Evolutionary conservation across 129 eudicot species (phyloP), one percentile per base, ranked within the genome.

Genomic region (Flaveria bidentis): DNA sequence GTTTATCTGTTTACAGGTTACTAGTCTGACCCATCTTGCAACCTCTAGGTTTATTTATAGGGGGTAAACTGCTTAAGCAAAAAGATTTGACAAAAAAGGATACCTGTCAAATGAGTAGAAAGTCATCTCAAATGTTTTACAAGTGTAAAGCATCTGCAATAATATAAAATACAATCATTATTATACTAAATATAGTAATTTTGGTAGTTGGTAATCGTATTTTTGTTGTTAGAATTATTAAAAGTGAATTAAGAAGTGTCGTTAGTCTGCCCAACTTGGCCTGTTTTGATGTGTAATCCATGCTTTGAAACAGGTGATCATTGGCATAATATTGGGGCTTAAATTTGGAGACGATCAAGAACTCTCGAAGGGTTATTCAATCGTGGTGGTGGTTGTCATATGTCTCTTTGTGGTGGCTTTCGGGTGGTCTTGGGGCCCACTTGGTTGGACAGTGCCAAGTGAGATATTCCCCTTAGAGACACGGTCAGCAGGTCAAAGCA

Each of bases 401-500:
- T 94, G 98, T 84, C 90, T 94, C 58, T 94, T 88, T n/a, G 98
- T 94, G 25, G 87, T 84, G 3, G 98, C 96, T 0, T 94, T 94
- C 80, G 98, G 96, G 51, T 88, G 96, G 96, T 94, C 97, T 1
- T 94, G 98, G 98, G 98, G 98, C 47, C 93, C 97, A 5, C 88
- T 94, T 4, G 98, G 98, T 15, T 94, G 98, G 98, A 88, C 96
- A 0, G 96, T 94, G 65, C 98, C 98, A 15, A 91, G 98, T 55
- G 98, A 94, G 80, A 91, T 94, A 71, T 91, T 93, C 85, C 91
- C 98, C 5, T 51, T 94, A 78, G 98, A 94, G 67, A 91, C 87
- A 1, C 82, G 98, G 15, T 94, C 98, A 28, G 97, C 98, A 11
- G 98, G 97, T 18, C 98, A 94, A 83, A 88, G 98, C 87, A 91